Evolutionary conservation across 2,329 filamentous ascomycete species (phyloP), one percentile per base, ranked within the genome.

Genomic region (Eutypella sp.): DNA sequence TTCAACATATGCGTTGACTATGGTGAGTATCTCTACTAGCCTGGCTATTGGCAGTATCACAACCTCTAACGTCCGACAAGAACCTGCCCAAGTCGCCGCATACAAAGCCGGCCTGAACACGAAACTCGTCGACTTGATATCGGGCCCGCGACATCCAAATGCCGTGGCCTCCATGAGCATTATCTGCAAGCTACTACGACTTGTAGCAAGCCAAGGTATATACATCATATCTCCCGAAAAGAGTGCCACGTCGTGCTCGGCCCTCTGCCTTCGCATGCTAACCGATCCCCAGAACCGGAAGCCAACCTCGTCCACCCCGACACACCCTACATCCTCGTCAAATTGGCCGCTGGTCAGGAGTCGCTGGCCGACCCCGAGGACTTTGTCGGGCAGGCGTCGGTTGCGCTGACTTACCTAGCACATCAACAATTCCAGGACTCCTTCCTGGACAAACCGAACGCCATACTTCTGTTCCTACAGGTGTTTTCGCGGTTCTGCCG

Each of bases 1-100:
- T 82, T 76, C 61, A 85, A 85, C 56, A 70, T 82, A 40, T 73
- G 79, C 45, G 72, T 84, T 13, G 81, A 85, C 57, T 84, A 82
- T 57, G 78, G 80, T 83, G 59, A 64, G 71, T 36, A 38, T 27
- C 13, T 7, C 16, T 19, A 18, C n/a, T 10, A 20, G 39, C 8
- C 11, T 16, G 4, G 5, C 20, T 4, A n/a, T 3, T 4, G 16
- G 5, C 10, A 19, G 7, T 24, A 5, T 18, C 20, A 23, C 18
- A 37, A 62, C 46, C 18, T 23, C 13, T 40, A 18, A 20, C 50
- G 16, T n/a, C n/a, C n/a, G n/a, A n/a, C 16, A 44, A 84, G 80
- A 78, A 52, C 75, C 77, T 4, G 78, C 79, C 15, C 81, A 84
- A 53, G 60, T 66, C 13, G 71, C 78, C 8, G 78, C 78, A 11